A percentile compares a stretch with the other conserved stretches of the same genome.
Conservation (phyloP, 2,329 filamentous ascomycete species). For the Pseudonectria buxi region DNA sequence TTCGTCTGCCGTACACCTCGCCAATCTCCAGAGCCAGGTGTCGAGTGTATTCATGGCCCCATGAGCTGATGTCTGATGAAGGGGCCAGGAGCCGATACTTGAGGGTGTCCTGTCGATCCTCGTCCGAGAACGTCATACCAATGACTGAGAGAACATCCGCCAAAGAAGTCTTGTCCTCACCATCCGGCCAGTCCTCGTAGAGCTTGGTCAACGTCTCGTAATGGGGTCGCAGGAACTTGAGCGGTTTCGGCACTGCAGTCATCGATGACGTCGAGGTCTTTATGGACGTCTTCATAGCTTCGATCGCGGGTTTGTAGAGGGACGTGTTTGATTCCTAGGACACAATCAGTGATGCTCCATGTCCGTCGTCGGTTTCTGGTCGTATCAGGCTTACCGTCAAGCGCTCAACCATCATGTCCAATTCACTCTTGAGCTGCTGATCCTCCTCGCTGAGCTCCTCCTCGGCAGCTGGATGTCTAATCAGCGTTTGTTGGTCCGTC, state of each 20-base stretch:
- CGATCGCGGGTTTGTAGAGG: constrained; percentile 86
- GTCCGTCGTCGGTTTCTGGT: not conserved
- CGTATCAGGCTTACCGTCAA: constrained; percentile 58
- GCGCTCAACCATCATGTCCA: constrained; percentile 96
- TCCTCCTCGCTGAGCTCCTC: constrained; percentile 98
- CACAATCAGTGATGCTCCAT: constrained; percentile 9
- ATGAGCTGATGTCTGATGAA: constrained; percentile 87
- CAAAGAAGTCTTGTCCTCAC: constrained; percentile 79
- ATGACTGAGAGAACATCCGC: constrained; percentile 96
- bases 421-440: constrained; percentile 94
- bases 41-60: constrained; percentile 97
- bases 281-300: constrained; percentile 97
- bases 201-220: constrained; percentile 83
- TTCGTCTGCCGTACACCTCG: constrained; percentile 81
- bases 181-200: constrained; percentile 82
- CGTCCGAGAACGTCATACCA: constrained; percentile 97
- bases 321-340: constrained; percentile 75
- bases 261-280: constrained; percentile 99
- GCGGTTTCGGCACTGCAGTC: constrained; percentile 96
- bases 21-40: constrained; percentile 95
- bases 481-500: constrained; percentile 15
- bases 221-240: constrained; percentile 96
- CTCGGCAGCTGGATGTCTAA: constrained; percentile 32
- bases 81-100: constrained; percentile 90
- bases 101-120: constrained; percentile 89